phyloP scores from a whole-genome alignment of 192 early-diverging fungal species.

The Mortierella claussenii region DNA sequence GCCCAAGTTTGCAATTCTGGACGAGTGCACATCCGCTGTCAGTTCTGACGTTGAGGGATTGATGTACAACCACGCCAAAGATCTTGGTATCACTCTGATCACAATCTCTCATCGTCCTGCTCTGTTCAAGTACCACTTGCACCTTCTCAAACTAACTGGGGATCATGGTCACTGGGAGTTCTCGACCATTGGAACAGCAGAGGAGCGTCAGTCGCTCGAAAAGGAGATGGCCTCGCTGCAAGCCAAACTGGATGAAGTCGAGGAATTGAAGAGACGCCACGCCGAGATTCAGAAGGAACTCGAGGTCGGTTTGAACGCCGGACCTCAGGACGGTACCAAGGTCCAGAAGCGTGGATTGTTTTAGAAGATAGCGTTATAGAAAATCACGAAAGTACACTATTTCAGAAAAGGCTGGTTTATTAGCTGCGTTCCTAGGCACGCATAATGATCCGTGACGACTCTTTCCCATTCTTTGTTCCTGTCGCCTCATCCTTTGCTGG shows the following conservation, averaged over 20 bases:
- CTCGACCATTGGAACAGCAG: conserved; percentile 82
- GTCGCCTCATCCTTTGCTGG: too few relatives aligned
- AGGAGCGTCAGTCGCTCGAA: conserved; percentile 85
- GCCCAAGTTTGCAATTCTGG: conserved; percentile 94
- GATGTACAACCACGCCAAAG: conserved; percentile 87
- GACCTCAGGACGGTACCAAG: conserved; percentile 52
- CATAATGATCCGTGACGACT: too few relatives aligned
- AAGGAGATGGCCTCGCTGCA: conserved; percentile 86
- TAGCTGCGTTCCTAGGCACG: too few relatives aligned
- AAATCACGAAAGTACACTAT: too few relatives aligned
- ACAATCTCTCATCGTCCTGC: conserved; percentile 96
- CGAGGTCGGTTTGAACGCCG: conserved; percentile 53
- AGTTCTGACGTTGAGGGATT: conserved; percentile 92
- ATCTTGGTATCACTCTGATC: conserved; percentile 89
- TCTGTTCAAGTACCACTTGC: conserved; percentile 96
- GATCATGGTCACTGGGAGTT: conserved; percentile 87
- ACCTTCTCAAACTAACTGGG: conserved; percentile 90
- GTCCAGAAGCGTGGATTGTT: conserved; percentile 47
- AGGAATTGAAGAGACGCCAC: conserved; percentile 56
- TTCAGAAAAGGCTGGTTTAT: too few relatives aligned
- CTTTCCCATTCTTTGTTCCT: too few relatives aligned
- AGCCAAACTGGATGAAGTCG: conserved; percentile 62
- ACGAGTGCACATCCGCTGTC: conserved; percentile 91
- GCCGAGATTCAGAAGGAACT: conserved; percentile 64
- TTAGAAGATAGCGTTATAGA: too few relatives aligned